Base-by-base conservation (phyloP, 2,329 filamentous ascomycete species). In the Claviceps sp. region DNA sequence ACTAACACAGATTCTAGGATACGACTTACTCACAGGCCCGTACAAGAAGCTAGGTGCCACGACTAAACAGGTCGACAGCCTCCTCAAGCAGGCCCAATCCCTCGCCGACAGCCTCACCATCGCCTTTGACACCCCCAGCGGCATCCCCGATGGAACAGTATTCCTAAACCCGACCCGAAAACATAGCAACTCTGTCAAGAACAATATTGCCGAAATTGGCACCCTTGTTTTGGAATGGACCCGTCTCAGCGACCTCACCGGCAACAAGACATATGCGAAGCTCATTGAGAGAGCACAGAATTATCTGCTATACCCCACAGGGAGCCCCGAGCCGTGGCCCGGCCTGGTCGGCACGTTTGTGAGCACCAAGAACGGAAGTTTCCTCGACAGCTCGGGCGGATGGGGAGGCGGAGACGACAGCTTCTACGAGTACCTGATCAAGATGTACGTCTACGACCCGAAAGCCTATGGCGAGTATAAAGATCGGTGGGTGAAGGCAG, bases 341-440 rank as follows among this genome's bases (percentile, higher is more conserved):
- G 88, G 89, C 10, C 72, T 95, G 19, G 67, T 91, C 1, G 89
- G 89, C 5, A 81, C 76, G 30, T 69, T 77, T 47, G 75, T 95
- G 41, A 73, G 81, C 58, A 75, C 88, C 55, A 62, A 69, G 1
- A 81, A 77, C 3, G 89, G 89, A 19, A 60, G 71, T 7, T 91
- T 94, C 58, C 58, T 77, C 14, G 79, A 91, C 61, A 76, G 76
- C 24, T 61, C 58, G 1, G 88, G 89, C 50, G 85, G 86, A 45
- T 95, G 88, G 88, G 77, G 79, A 41, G 87, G 84, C 49, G 84
- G 85, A 6, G 78, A 77, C 34, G 88, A 94, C 65, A 87, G 82
- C 44, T 94, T 84, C 69, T 95, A 94, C 69, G 88, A 94, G 68
- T 94, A 94, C 61, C 77, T 95, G 37, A 84, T 95, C 66, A 95